phyloP scores from a whole-genome alignment of 495 filamentous ascomycete genomes.

The Friedmanniomyces endolithicus region DNA sequence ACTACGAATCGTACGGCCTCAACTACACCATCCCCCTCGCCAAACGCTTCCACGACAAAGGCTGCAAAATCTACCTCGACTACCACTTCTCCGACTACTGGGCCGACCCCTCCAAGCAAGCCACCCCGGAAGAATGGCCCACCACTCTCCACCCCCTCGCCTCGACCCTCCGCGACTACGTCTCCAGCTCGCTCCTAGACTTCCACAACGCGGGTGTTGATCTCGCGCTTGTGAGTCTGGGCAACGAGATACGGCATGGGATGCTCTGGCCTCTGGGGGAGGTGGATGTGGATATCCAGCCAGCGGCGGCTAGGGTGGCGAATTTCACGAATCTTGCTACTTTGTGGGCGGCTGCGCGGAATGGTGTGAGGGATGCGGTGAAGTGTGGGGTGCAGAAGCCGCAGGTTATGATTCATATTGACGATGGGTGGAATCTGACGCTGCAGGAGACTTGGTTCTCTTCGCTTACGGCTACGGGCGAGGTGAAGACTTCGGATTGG shows the following conservation, averaged over 20 bases:
- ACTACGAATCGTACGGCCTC: slow-evolving; percentile 23
- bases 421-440: slow-evolving; percentile 36
- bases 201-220: slow-evolving; percentile 27
- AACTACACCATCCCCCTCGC: slow-evolving; percentile 24
- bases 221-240: slow-evolving; percentile 31
- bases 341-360: slow-evolving; percentile 29
- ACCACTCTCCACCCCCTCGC: slow-evolving; percentile 21
- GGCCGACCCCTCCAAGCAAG: slow-evolving; percentile 35
- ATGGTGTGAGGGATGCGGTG: slow-evolving; percentile 30
- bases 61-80: slow-evolving; percentile 28
- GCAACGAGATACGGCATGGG: slow-evolving; percentile 37
- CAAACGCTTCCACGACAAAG: slow-evolving; percentile 26
- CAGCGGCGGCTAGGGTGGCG: slow-evolving; percentile 16
- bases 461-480: slow-evolving; percentile 28
- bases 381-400: slow-evolving; percentile 24
- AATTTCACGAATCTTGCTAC: slow-evolving; percentile 32
- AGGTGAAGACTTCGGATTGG: slow-evolving; percentile 26
- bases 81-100: slow-evolving; percentile 26
- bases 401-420: slow-evolving; percentile 37
- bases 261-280: slow-evolving; percentile 36
- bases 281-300: slow-evolving; percentile 26
- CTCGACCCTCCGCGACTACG: slow-evolving; percentile 27
- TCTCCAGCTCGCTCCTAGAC: slow-evolving; percentile 30
- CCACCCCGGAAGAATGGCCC: slow-evolving; percentile 24
- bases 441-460: slow-evolving; percentile 36